Conservation (phyloP, 345 rosid genomes). For the Raphanus raphanistrum region DNA sequence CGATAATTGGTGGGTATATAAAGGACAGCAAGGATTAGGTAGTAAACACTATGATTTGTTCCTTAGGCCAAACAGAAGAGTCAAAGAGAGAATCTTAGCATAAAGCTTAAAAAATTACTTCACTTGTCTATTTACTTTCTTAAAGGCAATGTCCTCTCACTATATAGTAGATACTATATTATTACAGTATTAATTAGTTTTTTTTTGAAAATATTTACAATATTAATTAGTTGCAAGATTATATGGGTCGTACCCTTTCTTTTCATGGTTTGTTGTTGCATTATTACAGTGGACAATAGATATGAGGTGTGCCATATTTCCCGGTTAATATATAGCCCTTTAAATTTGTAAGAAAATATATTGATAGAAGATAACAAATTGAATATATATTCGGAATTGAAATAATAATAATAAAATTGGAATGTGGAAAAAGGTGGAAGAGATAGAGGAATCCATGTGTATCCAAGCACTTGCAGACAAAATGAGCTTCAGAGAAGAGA, state of each 20-base stretch:
- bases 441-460: constrained; percentile 61
- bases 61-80: constrained; percentile 42
- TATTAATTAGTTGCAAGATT: constrained; percentile 25
- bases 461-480: constrained; percentile 74
- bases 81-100: constrained; percentile 45
- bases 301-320: constrained; percentile 23
- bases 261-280: constrained; percentile 21
- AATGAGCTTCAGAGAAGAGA: constrained; percentile 66
- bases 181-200: background rate
- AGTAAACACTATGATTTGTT: constrained; percentile 42
- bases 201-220: too few relatives aligned
- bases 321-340: constrained; percentile 29
- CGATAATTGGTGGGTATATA: constrained; percentile 41
- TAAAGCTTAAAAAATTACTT: background rate
- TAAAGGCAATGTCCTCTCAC: background rate
- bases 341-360: background rate
- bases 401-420: constrained; percentile 32
- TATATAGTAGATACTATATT: constrained; percentile 7
- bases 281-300: constrained; percentile 27
- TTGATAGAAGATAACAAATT: constrained; percentile 20
- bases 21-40: constrained; percentile 44
- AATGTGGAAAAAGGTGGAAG: constrained; percentile 36
- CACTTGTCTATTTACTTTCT: background rate
- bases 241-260: constrained; percentile 10
- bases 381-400: constrained; percentile 11